Base-by-base conservation (phyloP, 1,139 yeast species). In the Arxiozyma slooffiae region DNA sequence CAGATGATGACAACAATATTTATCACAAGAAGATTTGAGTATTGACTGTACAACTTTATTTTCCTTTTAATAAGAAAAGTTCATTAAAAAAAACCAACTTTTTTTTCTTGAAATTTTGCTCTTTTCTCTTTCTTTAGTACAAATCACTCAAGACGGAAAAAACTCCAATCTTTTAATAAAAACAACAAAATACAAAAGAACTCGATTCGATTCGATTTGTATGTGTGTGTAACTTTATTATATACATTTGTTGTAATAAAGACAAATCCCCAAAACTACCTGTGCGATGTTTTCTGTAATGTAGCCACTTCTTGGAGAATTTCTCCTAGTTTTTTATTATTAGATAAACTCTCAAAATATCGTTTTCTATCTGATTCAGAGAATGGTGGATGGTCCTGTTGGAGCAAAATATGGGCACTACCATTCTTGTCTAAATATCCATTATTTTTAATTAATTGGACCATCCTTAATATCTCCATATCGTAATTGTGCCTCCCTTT, bases 221-320 rank as follows among this genome's bases (percentile, higher is more conserved):
- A n/a, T n/a, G n/a, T n/a, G n/a, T n/a, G n/a, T n/a, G n/a, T n/a
- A n/a, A n/a, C n/a, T n/a, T n/a, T n/a, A n/a, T 2, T 20, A 17
- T 38, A 17, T 20, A 38, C 20, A 17, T n/a, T n/a, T n/a, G n/a
- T n/a, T n/a, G n/a, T n/a, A n/a, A n/a, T n/a, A n/a, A n/a, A n/a
- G n/a, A n/a, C n/a, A n/a, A n/a, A 37, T 18, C 9, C 23, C 3
- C n/a, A 22, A 21, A 16, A 11, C 21, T 17, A 36, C 36, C 30
- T 42, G 46, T 43, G 50, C 53, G 37, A 49, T 49, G 7, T 37
- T 30, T 38, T 53, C 54, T 11, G 53, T 38, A 44, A 53, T 48
- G 20, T 50, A 50, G 17, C 54, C 48, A 20, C 47, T 40, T 20
- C 49, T n/a, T 20, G 38, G 18, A 20, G 47, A 23, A 45, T 41